Percentiles rank a stretch among this genome's conserved stretches.
Evolutionary conservation across 176 grass and related monocot genomes (phyloP).

Genomic region (Aegilops sharonensis): DNA sequence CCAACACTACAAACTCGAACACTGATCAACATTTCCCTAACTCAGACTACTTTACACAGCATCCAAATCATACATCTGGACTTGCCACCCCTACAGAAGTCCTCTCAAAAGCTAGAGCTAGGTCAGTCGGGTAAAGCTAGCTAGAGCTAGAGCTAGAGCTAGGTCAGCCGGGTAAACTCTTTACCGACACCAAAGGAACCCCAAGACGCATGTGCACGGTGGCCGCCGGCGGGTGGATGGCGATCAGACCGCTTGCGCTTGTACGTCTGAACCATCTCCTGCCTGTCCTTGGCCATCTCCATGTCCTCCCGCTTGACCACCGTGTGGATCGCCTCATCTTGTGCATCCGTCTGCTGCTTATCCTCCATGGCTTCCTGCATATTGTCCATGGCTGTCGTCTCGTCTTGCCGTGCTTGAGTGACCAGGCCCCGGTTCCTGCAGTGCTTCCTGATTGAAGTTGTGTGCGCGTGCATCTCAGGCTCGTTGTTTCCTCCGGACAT

Average conservation of each 20-base stretch:
- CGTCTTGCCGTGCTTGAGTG: constrained; percentile 12
- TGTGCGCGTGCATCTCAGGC: not conserved
- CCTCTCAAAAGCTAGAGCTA: constrained; percentile 13
- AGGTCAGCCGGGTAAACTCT: not conserved
- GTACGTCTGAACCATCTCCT: not conserved
- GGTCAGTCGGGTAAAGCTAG: not conserved
- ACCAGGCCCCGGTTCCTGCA: constrained; percentile 60
- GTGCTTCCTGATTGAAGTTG: constrained; percentile 56
- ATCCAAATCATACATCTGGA: not conserved
- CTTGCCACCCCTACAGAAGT: not conserved
- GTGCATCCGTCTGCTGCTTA: constrained; percentile 22
- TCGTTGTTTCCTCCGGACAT: not conserved
- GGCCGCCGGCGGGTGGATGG: not conserved
- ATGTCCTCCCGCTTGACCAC: not conserved
- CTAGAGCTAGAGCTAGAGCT: not conserved
- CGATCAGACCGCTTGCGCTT: constrained; percentile 33
- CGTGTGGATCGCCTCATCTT: constrained; percentile 16
- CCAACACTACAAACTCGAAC: not conserved
- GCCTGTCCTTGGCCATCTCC: constrained; percentile 1
- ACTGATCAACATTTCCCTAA: not conserved
- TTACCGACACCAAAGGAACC: not conserved
- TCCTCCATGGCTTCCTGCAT: not conserved
- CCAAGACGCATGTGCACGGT: not conserved
- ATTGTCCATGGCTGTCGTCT: not conserved
- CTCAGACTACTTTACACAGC: not conserved